These are phyloP conservation scores for Argentina anserina DNA, from an alignment of 306 rosid species.

Conservation along the genomic window DNA sequence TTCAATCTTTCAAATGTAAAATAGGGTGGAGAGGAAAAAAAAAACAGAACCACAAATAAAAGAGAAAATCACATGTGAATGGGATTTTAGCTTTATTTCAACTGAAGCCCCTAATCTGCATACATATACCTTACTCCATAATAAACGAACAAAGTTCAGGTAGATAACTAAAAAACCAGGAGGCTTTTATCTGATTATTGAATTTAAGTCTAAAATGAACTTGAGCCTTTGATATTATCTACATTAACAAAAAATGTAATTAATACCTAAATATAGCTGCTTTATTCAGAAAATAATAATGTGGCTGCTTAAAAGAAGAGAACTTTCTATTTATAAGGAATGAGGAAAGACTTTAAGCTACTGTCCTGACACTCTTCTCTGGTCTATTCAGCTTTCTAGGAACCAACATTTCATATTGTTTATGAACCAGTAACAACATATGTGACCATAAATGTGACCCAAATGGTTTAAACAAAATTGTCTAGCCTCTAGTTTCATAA, in stretches of 20 bases:
- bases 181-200: background rate
- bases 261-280: no score
- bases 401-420: background rate
- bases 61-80: background rate
- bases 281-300: no score
- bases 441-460: background rate
- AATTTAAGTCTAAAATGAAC: background rate
- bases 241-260: no score
- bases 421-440: background rate
- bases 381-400: background rate
- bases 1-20: background rate
- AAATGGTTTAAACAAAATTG: background rate
- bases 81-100: background rate
- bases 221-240: background rate
- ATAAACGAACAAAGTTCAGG: background rate
- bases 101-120: background rate
- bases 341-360: background rate
- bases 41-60: background rate
- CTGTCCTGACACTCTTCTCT: background rate
- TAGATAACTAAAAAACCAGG: background rate
- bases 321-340: background rate
- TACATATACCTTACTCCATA: conserved; percentile 1
- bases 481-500: background rate
- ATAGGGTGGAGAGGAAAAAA: background rate
- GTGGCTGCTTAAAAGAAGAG: background rate